Percentiles rank a stretch among this genome's conserved stretches.
phyloP scores from a whole-genome alignment of 495 filamentous ascomycete genomes.

The Hyaloscypha hepaticicola region DNA sequence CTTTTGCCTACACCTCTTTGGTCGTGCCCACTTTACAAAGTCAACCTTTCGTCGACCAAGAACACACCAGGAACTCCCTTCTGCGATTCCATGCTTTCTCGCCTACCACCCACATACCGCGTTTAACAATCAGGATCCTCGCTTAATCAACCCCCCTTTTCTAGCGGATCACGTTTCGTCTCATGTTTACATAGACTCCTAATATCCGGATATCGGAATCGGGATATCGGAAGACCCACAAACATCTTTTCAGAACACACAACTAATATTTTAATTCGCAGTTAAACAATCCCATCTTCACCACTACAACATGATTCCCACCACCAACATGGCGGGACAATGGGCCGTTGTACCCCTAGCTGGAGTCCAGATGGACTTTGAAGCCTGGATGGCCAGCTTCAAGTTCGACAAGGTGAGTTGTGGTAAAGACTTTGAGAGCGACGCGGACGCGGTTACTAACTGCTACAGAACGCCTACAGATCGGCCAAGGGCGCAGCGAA shows the following conservation, averaged over 20 bases:
- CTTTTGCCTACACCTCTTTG: too few species aligned
- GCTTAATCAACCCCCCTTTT: not conserved
- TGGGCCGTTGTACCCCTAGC: not conserved
- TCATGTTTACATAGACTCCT: not conserved
- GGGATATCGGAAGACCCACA: not conserved
- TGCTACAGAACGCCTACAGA: not conserved
- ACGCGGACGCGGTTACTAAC: not conserved
- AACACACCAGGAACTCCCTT: too few species aligned
- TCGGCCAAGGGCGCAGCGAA: not conserved
- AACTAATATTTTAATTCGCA: not conserved
- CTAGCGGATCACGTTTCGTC: not conserved
- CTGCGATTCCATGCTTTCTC: not conserved
- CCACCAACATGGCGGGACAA: not conserved
- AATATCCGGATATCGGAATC: too few species aligned
- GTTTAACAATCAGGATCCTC: not conserved
- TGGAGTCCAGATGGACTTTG: not conserved
- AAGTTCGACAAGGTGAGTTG: not conserved
- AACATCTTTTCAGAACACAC: not conserved
- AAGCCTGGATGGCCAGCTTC: slow-evolving; percentile 1
- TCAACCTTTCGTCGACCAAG: too few species aligned
- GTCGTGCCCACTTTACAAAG: too few species aligned
- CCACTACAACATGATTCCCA: not conserved
- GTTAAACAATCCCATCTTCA: not conserved
- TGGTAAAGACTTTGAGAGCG: not conserved
- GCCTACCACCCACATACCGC: not conserved